Conservation (phyloP, 1,139 yeast species). For the Fermentozyma sake region DNA sequence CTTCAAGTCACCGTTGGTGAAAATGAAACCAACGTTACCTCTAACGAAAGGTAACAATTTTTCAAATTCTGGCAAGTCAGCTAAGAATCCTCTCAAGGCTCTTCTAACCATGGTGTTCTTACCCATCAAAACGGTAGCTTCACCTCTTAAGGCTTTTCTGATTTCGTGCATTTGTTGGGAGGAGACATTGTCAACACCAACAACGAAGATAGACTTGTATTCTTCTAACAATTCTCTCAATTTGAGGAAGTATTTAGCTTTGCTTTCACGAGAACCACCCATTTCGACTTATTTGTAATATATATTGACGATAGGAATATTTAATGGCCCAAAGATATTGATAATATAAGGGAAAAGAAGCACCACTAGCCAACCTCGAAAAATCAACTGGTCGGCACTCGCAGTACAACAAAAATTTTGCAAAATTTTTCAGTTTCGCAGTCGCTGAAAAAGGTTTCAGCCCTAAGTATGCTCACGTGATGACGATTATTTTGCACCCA, state of each 20-base stretch:
- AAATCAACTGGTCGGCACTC: too few relatives aligned
- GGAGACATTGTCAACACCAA: conserved; percentile 99
- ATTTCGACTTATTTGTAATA: conserved; percentile 76
- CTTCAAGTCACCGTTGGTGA: conserved; percentile 96
- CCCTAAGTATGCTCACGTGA: too few relatives aligned
- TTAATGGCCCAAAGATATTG: conserved; percentile 58
- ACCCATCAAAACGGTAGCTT: conserved; percentile 97
- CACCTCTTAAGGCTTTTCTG: conserved; percentile 94
- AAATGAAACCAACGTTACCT: conserved; percentile 99
- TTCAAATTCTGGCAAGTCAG: conserved; percentile 95
- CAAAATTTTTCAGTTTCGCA: too few relatives aligned
- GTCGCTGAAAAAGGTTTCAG: too few relatives aligned
- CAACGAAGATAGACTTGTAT: conserved; percentile 96
- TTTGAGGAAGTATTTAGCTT: conserved; percentile 90
- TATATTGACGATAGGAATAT: conserved; percentile 94
- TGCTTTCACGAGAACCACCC: conserved; percentile 99
- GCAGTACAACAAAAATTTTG: too few relatives aligned
- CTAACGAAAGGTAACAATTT: conserved; percentile 89
- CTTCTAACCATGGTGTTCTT: conserved; percentile 99
- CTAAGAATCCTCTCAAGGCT: conserved; percentile 94
- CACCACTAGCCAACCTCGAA: too few relatives aligned
- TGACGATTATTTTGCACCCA: too few relatives aligned
- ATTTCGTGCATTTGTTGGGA: conserved; percentile 99
- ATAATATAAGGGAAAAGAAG: too few relatives aligned
- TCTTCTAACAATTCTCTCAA: conserved; percentile 94